Percentiles rank a stretch among this genome's conserved stretches.
These are phyloP conservation scores for Cyclotella atomus DNA, from an alignment of 108 stramenopile genomes.

Conservation along the genomic window DNA sequence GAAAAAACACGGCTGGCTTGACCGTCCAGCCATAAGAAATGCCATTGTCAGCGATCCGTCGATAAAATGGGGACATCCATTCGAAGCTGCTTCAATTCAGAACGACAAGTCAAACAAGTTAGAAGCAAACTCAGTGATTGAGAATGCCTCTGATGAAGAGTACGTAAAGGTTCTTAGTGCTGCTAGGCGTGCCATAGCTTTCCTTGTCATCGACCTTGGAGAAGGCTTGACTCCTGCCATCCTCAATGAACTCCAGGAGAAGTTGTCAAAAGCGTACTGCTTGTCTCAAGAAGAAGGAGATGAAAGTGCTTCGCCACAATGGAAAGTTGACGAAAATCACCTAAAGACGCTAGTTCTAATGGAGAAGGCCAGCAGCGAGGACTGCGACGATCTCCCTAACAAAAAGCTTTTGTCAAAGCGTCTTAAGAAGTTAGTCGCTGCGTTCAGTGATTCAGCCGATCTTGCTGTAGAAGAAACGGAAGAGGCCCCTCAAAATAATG, in stretches of 20 bases:
- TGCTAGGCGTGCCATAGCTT: slow-evolving; percentile 58
- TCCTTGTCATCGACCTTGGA: slow-evolving; percentile 50
- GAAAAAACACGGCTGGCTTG: slow-evolving; percentile 85
- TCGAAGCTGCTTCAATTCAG: slow-evolving; percentile 36
- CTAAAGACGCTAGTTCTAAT: slow-evolving; percentile 11
- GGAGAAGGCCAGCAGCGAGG: slow-evolving; percentile 16
- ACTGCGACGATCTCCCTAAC: slow-evolving; percentile 65
- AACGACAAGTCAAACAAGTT: slow-evolving; percentile 12
- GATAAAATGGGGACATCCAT: slow-evolving; percentile 77
- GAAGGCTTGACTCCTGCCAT: slow-evolving; percentile 26
- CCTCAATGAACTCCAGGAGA: slow-evolving; percentile 43
- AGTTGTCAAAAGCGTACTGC: slow-evolving; percentile 58
- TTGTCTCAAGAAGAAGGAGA: slow-evolving; percentile 17
- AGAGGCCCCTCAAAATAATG: slow-evolving; percentile 19
- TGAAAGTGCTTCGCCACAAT: too few species aligned
- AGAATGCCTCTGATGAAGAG: slow-evolving; percentile 21
- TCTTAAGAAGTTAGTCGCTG: slow-evolving; percentile 62
- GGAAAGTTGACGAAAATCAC: slow-evolving; percentile 39
- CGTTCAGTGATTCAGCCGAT: slow-evolving; percentile 19
- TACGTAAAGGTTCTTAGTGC: slow-evolving; percentile 41
- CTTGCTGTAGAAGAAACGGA: slow-evolving; percentile 27
- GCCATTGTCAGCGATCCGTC: slow-evolving; percentile 60
- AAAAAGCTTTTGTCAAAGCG: slow-evolving; percentile 72
- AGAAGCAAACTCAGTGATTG: slow-evolving; percentile 5
- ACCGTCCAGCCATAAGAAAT: slow-evolving; percentile 49